A percentile compares a stretch with the other conserved stretches of the same genome.
phyloP scores from a whole-genome alignment of 192 early-diverging fungal genomes.

The Coemansia sp. region DNA sequence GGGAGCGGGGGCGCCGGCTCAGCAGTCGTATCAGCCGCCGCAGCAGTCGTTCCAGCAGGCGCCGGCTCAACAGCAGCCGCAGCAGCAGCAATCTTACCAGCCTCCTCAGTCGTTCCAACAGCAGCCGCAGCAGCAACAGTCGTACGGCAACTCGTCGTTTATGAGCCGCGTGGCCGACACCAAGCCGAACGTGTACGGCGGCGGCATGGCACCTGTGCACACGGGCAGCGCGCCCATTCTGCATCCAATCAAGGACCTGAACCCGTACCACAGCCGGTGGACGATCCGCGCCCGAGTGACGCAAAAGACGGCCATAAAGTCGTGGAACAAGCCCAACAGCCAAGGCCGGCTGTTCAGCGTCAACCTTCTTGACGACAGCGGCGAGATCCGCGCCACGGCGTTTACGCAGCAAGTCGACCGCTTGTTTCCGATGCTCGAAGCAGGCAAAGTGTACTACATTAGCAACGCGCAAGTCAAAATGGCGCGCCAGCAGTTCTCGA shows the following conservation, averaged over 20 bases:
- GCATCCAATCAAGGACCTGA: constrained; percentile 70
- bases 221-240: constrained; percentile 27
- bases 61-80: too few species aligned
- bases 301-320: constrained; percentile 78
- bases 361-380: constrained; percentile 82
- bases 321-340: constrained; percentile 75
- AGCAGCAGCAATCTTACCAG: neutral
- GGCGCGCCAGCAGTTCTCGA: constrained; percentile 83
- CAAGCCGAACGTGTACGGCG: constrained; percentile 22
- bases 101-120: constrained; percentile 13
- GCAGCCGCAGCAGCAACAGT: constrained; percentile 36
- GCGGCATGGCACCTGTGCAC: constrained; percentile 36
- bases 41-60: neutral
- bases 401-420: constrained; percentile 86
- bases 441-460: constrained; percentile 82
- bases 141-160: constrained; percentile 23
- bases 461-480: constrained; percentile 76
- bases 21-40: neutral
- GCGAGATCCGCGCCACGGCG: constrained; percentile 92
- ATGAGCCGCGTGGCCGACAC: constrained; percentile 41
- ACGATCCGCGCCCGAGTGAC: constrained; percentile 90
- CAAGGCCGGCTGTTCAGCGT: constrained; percentile 88
- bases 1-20: neutral
- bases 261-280: constrained; percentile 93
- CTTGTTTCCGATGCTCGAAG: constrained; percentile 75